Evolutionary conservation across 257 asterid species (phyloP).

Genomic region (Avicennia marina): DNA sequence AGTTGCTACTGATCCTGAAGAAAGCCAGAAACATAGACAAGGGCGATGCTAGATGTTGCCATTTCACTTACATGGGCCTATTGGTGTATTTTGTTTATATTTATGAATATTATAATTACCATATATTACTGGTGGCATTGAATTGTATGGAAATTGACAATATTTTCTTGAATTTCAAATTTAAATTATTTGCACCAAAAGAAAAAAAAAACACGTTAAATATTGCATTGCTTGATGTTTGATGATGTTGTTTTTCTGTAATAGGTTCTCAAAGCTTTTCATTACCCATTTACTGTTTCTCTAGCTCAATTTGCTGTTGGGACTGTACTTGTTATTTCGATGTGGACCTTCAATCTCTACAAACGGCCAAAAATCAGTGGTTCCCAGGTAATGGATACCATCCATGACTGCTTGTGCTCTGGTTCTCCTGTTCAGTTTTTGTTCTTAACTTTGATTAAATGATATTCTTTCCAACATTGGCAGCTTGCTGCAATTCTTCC

Average conservation of each 20-base stretch:
- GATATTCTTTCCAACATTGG: slow-evolving; percentile 7
- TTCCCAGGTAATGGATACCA: slow-evolving; percentile 51
- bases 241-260: slow-evolving; percentile 9
- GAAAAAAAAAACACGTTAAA: neutral
- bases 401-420: neutral
- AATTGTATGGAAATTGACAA: neutral
- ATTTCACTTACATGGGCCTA: neutral
- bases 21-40: too few species aligned
- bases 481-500: slow-evolving; percentile 87
- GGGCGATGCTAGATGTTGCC: too few species aligned
- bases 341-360: slow-evolving; percentile 76
- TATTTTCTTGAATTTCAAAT: neutral
- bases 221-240: neutral
- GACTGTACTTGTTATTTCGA: slow-evolving; percentile 46
- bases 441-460: neutral
- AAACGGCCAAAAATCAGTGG: slow-evolving; percentile 80
- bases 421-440: neutral
- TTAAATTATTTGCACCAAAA: neutral
- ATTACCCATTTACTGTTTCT: slow-evolving; percentile 67
- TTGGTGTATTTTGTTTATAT: neutral
- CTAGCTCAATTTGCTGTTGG: slow-evolving; percentile 76
- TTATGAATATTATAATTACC: neutral
- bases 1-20: too few species aligned
- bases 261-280: slow-evolving; percentile 77
- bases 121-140: neutral